A percentile compares a stretch with the other conserved stretches of the same genome.
Evolutionary conservation across 1,284 basidiomycete species (phyloP).

Genomic region (Trichosporon ovoides): DNA sequence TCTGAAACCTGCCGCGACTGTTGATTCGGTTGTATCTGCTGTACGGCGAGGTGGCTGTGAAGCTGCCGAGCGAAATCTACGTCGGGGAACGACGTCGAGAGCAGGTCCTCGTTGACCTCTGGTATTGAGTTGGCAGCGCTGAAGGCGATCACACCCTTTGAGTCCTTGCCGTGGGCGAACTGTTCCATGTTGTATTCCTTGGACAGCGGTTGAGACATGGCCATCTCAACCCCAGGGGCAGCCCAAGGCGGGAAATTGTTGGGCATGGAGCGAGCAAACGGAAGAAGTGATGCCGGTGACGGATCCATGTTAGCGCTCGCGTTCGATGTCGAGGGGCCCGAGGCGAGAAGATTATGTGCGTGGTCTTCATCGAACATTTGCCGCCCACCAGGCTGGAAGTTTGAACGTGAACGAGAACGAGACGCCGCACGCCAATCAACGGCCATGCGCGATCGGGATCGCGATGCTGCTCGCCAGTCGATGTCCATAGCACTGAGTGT

Average conservation of each 20-base stretch:
- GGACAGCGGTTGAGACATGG: conserved; percentile 22
- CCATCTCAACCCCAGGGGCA: conserved; percentile 18
- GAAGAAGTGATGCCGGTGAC: conserved; percentile 17
- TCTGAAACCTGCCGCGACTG: neutral
- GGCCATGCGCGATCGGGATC: conserved; percentile 84
- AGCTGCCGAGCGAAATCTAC: conserved; percentile 1
- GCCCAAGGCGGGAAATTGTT: conserved; percentile 23
- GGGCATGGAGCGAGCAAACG: conserved; percentile 25
- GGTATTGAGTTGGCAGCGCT: neutral
- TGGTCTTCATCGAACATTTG: conserved; percentile 49
- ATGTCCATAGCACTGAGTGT: conserved; percentile 55
- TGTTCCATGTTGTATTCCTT: conserved; percentile 25
- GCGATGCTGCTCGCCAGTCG: conserved; percentile 90
- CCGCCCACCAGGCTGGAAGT: conserved; percentile 23
- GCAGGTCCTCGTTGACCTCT: neutral
- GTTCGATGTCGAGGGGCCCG: conserved; percentile 45
- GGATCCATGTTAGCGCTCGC: conserved; percentile 41
- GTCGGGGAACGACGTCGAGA: conserved; percentile 3
- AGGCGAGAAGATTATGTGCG: conserved; percentile 50
- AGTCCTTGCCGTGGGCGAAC: conserved; percentile 14
- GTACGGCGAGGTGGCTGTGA: conserved; percentile 9
- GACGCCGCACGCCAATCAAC: conserved; percentile 53
- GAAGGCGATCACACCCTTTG: conserved; percentile 7
- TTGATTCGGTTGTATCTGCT: conserved; percentile 3
- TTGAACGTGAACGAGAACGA: conserved; percentile 48